These are phyloP conservation scores for Wickerhamomyces queroliae DNA, from an alignment of 805 yeast species.

Conservation along the genomic window DNA sequence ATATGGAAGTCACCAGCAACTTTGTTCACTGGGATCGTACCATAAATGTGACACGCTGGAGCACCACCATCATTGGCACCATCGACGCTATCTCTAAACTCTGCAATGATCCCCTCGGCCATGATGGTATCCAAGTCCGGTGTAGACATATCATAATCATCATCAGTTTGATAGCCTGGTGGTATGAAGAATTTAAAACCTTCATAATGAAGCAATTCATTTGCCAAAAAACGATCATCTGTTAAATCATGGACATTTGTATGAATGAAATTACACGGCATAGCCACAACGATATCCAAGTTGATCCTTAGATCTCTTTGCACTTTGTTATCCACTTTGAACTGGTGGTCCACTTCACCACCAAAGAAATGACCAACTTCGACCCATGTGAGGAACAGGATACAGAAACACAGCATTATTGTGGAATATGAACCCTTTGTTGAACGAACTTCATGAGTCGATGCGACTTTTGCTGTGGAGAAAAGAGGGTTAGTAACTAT, in stretches of 20 bases:
- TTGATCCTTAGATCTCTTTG: slow-evolving; percentile 61
- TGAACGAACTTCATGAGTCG: slow-evolving; percentile 68
- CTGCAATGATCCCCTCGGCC: slow-evolving; percentile 61
- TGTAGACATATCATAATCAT: slow-evolving; percentile 39
- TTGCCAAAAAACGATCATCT: slow-evolving; percentile 71
- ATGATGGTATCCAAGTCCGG: slow-evolving; percentile 66
- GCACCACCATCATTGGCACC: slow-evolving; percentile 41
- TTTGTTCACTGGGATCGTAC: slow-evolving; percentile 76
- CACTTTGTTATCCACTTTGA: slow-evolving; percentile 61
- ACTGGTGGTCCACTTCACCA: slow-evolving; percentile 74
- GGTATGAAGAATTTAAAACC: slow-evolving; percentile 59
- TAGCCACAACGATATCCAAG: slow-evolving; percentile 71
- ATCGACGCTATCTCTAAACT: slow-evolving; percentile 43
- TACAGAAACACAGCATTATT: slow-evolving; percentile 50
- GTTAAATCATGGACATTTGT: slow-evolving; percentile 77
- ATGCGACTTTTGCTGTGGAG: slow-evolving; percentile 53
- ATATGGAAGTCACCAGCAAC: slow-evolving; percentile 84
- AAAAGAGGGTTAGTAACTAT: slow-evolving; percentile 9
- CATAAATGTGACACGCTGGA: slow-evolving; percentile 82
- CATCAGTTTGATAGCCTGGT: slow-evolving; percentile 36
- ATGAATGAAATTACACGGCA: slow-evolving; percentile 75
- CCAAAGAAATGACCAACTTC: slow-evolving; percentile 83
- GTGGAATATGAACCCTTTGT: slow-evolving; percentile 75
- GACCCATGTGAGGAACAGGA: slow-evolving; percentile 71
- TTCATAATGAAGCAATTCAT: slow-evolving; percentile 67